phyloP scores from a whole-genome alignment of 2,329 filamentous ascomycete species.

The Bipolaris zeicola region DNA sequence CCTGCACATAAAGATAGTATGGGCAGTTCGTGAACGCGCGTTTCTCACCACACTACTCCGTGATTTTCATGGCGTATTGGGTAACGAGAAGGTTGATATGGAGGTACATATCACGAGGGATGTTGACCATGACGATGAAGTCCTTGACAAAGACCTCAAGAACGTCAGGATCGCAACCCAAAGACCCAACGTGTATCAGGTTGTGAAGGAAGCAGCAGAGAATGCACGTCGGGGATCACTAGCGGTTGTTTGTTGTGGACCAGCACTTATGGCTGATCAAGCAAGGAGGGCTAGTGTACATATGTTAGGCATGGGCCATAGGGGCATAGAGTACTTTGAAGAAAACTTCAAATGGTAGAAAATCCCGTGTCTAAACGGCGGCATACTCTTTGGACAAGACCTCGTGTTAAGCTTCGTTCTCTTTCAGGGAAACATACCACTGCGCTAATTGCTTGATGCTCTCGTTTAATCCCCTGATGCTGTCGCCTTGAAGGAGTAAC shows the following conservation, averaged over 20 bases:
- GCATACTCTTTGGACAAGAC: too few relatives aligned
- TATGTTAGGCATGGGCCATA: conserved; percentile 35
- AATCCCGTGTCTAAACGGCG: too few relatives aligned
- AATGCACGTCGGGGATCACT: conserved; percentile 35
- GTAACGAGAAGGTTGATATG: conserved; percentile 33
- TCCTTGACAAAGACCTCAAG: conserved; percentile 21
- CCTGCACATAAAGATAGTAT: conserved; percentile 36
- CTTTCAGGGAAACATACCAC: conserved; percentile 33
- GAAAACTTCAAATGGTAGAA: conserved; percentile 55
- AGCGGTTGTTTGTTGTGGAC: conserved; percentile 55
- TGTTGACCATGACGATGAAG: conserved; percentile 30
- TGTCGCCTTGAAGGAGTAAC: conserved; percentile 26
- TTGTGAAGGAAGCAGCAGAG: conserved; percentile 43
- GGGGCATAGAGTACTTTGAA: conserved; percentile 53
- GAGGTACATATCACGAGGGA: conserved; percentile 38
- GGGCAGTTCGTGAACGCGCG: conserved; percentile 42
- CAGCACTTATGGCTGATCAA: conserved; percentile 54
- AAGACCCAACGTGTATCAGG: conserved; percentile 47
- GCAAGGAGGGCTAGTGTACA: conserved; percentile 49
- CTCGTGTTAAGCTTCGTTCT: not conserved
- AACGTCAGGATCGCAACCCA: conserved; percentile 38
- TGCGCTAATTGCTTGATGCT: conserved; percentile 35
- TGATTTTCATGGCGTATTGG: conserved; percentile 28
- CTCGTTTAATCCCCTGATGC: conserved; percentile 28
- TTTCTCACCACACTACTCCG: conserved; percentile 34